A percentile compares a stretch with the other conserved stretches of the same genome.
These are phyloP conservation scores for Candida adriatica DNA, from an alignment of 805 yeast species.

Conservation along the genomic window DNA sequence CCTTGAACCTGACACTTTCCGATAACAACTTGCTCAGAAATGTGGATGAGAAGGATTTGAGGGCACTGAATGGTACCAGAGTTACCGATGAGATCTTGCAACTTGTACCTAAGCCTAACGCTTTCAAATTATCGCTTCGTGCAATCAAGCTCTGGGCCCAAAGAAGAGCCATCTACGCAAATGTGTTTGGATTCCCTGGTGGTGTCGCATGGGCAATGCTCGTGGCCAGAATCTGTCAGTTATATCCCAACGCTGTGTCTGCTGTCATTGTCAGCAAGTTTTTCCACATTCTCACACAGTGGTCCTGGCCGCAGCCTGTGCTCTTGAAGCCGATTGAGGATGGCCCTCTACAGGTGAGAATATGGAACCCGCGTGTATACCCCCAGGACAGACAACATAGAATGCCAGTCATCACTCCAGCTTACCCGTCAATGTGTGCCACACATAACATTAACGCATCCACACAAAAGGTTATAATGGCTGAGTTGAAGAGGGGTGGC, in stretches of 20 bases:
- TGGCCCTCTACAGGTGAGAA: slow-evolving; percentile 92
- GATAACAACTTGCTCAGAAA: slow-evolving; percentile 83
- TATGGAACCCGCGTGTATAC: slow-evolving; percentile 93
- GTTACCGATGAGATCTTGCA: slow-evolving; percentile 92
- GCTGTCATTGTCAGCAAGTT: slow-evolving; percentile 87
- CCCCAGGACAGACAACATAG: slow-evolving; percentile 83
- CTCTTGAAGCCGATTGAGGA: slow-evolving; percentile 88
- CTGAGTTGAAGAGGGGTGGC: slow-evolving; percentile 75
- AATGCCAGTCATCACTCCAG: slow-evolving; percentile 99
- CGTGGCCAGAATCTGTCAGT: slow-evolving; percentile 95
- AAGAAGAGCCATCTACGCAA: slow-evolving; percentile 87
- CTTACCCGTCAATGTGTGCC: slow-evolving; percentile 98
- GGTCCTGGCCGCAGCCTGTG: slow-evolving; percentile 99
- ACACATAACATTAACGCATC: slow-evolving; percentile 92
- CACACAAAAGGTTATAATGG: slow-evolving; percentile 72
- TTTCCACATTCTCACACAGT: slow-evolving; percentile 75
- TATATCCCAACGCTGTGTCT: slow-evolving; percentile 93
- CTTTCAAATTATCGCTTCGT: slow-evolving; percentile 86
- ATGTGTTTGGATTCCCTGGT: slow-evolving; percentile 96
- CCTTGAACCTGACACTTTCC: slow-evolving; percentile 62
- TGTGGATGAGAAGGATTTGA: slow-evolving; percentile 83
- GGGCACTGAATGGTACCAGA: slow-evolving; percentile 92
- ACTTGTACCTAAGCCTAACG: slow-evolving; percentile 87
- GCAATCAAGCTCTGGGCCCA: slow-evolving; percentile 97
- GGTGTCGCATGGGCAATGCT: slow-evolving; percentile 99